Base-by-base conservation (phyloP, 2,329 filamentous ascomycete species). In the Clonostachys byssicola region DNA sequence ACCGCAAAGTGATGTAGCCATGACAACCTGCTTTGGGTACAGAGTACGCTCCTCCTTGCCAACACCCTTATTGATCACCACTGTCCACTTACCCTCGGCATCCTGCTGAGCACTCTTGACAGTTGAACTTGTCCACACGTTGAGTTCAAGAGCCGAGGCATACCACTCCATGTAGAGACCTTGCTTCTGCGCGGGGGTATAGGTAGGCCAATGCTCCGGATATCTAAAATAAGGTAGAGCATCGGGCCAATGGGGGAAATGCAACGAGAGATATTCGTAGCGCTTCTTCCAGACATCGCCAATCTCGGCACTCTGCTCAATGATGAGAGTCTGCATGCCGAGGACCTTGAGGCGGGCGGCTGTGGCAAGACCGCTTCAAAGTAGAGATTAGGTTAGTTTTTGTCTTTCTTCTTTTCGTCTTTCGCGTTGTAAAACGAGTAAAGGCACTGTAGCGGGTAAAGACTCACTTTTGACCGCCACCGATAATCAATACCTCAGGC, bases 181-280 rank as follows among this genome's bases (percentile, higher is more conserved):
- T 0, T 88, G 67, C 56, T 88, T 88, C 60, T 88, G 84, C 57
- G 88, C 88, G 6, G 84, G 83, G 0, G 83, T 86, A 60, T 86
- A 89, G n/a, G 85, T 67, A 5, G 85, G 85, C 85, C 85, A 89
- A 45, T 75, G 74, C 0, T 73, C 57, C 0, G 85, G 85, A 57
- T 88, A 89, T 0, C 68, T 65, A 5, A 89, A 54, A 58, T 86
- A 88, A 0, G 85, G 80, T 67, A 86, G 66, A 55, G 81, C 77
- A 46, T 78, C 74, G 49, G 73, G 78, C 69, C 72, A 83, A 3
- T 87, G 78, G 0, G 83, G 82, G 53, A 88, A 85, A 54, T 89
- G 85, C 0, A 85, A 75, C 1, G 87, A 82, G 0, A 88, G 75
- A 50, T 84, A 78, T 51, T 80, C 74, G 53, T 86, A 86, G 42